Base-by-base conservation (phyloP, 2,329 filamentous ascomycete species). In the Aspergillus eucalypticola region DNA sequence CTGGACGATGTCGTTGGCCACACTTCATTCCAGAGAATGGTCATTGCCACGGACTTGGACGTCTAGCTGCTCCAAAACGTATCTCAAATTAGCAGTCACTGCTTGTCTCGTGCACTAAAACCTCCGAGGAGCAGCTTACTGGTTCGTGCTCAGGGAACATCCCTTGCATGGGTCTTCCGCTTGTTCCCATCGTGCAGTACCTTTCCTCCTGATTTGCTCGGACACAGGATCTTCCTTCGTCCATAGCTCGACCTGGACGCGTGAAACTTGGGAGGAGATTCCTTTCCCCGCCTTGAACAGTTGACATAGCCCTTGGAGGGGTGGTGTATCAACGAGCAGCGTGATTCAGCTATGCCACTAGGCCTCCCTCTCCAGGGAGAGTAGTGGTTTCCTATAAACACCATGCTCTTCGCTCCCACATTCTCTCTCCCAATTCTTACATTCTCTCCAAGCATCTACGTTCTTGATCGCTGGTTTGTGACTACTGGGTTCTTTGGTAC, bases 361-460 rank as follows among this genome's bases (percentile, higher is more conserved):
- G 68, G 69, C 64, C 66, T 67, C 71, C 69, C 67, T 64, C 64
- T 62, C 60, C 54, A 66, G 67, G 68, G 65, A 68, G 64, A 65
- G 66, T 35, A 68, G 72, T 73, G 63, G 67, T 69, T 66, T 53
- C 71, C 69, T 76, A 77, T 77, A 77, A 77, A 77, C 75, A 75
- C 67, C 71, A 71, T 74, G 71, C 64, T 71, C 68, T 66, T 73
- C 75, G 75, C 75, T 75, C 73, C 69, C 72, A 76, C 75, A 77
- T 77, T 77, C 75, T 77, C 74, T 76, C 75, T 75, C 70, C 65
- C 69, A 75, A 67, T 71, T 71, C 74, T 74, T 72, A 76, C 75
- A 77, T 77, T 77, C 75, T 77, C 75, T 73, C 73, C 68, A 66
- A 67, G 66, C 68, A 66, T 71, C 66, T 72, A 68, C 74, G 74